A percentile compares a stretch with the other conserved stretches of the same genome.
Conservation (phyloP, 179 eudicot genomes). For the Patellifolia procumbens region DNA sequence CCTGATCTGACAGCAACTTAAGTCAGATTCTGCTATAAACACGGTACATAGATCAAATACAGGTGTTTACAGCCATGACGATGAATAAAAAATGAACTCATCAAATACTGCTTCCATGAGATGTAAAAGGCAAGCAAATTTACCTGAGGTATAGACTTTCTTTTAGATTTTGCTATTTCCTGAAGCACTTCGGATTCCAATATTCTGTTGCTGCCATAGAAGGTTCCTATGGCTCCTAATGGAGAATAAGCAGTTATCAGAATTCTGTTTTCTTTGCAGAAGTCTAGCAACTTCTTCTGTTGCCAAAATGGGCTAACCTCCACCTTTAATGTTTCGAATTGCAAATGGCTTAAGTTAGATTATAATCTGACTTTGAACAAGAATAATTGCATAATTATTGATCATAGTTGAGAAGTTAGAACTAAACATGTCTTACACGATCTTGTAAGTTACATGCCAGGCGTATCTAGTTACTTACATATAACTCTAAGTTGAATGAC, state of each 20-base stretch:
- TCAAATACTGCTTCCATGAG: background rate
- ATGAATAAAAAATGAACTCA: background rate
- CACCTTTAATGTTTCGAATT: constrained; percentile 32
- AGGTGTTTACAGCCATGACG: background rate
- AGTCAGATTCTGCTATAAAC: background rate
- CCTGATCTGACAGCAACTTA: too few relatives aligned
- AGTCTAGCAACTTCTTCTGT: constrained; percentile 58
- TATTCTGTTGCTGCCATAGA: constrained; percentile 50
- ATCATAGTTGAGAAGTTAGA: too few relatives aligned
- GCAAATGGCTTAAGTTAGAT: background rate
- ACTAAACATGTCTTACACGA: too few relatives aligned
- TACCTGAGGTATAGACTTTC: constrained; percentile 30
- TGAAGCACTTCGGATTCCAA: constrained; percentile 37
- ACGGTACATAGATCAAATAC: background rate
- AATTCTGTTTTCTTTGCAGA: constrained; percentile 47
- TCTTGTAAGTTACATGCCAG: background rate
- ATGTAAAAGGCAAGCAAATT: background rate
- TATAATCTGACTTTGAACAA: background rate
- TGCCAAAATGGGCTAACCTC: constrained; percentile 78
- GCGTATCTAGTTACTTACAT: background rate
- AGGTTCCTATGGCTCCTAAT: constrained; percentile 52
- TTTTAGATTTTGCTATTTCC: constrained; percentile 20
- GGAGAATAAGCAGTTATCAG: constrained; percentile 48
- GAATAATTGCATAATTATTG: background rate
- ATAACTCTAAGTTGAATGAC: background rate